These are phyloP conservation scores for Beauveria medogensis DNA, from an alignment of 2,329 filamentous ascomycete species.

Conservation along the genomic window DNA sequence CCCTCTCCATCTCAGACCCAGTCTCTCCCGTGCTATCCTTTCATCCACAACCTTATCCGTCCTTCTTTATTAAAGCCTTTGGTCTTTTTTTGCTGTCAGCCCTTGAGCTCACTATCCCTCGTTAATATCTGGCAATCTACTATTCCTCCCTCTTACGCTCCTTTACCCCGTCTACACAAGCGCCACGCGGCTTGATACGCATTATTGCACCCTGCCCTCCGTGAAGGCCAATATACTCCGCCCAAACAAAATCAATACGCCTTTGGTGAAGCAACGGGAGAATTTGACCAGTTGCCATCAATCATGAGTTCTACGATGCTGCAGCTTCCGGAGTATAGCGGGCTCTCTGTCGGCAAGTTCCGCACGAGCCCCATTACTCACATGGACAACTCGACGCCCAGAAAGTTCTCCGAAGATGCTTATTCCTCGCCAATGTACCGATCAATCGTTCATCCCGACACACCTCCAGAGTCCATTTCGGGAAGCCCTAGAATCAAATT, in stretches of 20 bases:
- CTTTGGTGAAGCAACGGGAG: not conserved
- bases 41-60: slow-evolving; percentile 9
- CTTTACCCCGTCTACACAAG: slow-evolving; percentile 7
- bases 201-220: not conserved
- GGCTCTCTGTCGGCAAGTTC: slow-evolving; percentile 15
- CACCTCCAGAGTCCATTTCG: slow-evolving; percentile 25
- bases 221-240: slow-evolving; percentile 4
- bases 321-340: slow-evolving; percentile 13
- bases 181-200: not conserved
- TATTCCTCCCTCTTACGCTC: slow-evolving; percentile 9
- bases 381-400: slow-evolving; percentile 13
- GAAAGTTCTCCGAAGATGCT: slow-evolving; percentile 17
- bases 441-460: slow-evolving; percentile 19
- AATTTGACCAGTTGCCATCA: not conserved
- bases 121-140: slow-evolving; percentile 6
- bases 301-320: slow-evolving; percentile 9
- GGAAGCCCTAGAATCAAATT: slow-evolving; percentile 27
- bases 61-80: slow-evolving; percentile 3
- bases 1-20: slow-evolving; percentile 17
- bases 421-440: slow-evolving; percentile 15
- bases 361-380: slow-evolving; percentile 17
- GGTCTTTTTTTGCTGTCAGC: not conserved
- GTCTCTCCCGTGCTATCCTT: slow-evolving; percentile 3
- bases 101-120: slow-evolving; percentile 9
- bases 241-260: not conserved